These are phyloP conservation scores for Backusella australiensis DNA, from an alignment of 192 early-diverging fungal genomes.

Conservation along the genomic window DNA sequence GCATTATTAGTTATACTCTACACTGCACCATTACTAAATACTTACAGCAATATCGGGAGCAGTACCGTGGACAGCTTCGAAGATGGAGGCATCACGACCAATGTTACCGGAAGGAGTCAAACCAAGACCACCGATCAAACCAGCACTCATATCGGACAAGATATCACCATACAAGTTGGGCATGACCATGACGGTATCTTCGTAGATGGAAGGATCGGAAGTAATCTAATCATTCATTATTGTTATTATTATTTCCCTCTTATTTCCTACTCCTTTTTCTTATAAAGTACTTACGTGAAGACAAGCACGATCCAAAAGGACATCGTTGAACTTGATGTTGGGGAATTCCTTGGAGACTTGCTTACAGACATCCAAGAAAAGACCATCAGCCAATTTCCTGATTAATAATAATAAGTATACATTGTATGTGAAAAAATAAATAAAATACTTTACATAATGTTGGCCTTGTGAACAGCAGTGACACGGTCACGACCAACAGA, in stretches of 20 bases:
- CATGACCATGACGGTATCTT: constrained; percentile 98
- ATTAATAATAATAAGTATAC: not conserved
- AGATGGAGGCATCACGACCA: constrained; percentile 96
- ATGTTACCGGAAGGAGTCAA: constrained; percentile 99
- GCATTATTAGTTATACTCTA: not conserved
- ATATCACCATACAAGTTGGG: constrained; percentile 99
- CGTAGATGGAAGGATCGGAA: constrained; percentile 87
- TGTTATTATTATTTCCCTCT: not conserved
- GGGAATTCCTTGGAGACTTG: constrained; percentile 93
- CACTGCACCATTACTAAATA: constrained; percentile 3
- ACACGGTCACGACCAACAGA: constrained; percentile 88
- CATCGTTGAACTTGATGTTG: constrained; percentile 86
- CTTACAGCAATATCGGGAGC: constrained; percentile 95
- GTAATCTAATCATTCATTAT: constrained; percentile 66
- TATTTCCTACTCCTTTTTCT: not conserved
- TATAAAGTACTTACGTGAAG: constrained; percentile 44
- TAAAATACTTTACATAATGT: constrained; percentile 65
- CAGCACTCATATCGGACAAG: constrained; percentile 95
- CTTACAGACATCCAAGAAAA: constrained; percentile 91
- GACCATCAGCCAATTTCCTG: constrained; percentile 92
- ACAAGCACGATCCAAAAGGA: constrained; percentile 93
- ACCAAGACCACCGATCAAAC: constrained; percentile 97
- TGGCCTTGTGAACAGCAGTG: constrained; percentile 98
- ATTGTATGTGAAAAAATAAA: not conserved
- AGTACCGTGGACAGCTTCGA: constrained; percentile 93